phyloP scores from a whole-genome alignment of 495 filamentous ascomycete species.

The Rhizodiscina lignyota region DNA sequence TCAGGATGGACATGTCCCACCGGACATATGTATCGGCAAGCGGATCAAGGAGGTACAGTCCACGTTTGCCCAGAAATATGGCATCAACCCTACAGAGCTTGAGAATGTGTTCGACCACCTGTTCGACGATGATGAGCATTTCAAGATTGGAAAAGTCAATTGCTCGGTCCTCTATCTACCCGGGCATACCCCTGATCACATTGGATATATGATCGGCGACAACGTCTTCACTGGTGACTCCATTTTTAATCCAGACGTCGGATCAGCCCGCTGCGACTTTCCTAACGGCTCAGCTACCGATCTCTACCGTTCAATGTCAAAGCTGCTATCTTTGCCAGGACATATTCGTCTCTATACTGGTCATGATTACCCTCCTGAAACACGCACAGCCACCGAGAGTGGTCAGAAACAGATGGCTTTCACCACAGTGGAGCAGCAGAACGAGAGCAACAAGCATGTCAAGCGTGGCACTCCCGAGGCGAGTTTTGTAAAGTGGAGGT shows the following conservation, averaged over 20 bases:
- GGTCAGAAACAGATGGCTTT: slow-evolving; percentile 20
- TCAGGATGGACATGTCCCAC: slow-evolving; percentile 14
- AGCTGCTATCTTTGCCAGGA: slow-evolving; percentile 28
- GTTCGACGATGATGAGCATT: slow-evolving; percentile 35
- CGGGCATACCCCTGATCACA: slow-evolving; percentile 44
- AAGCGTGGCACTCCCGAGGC: slow-evolving; percentile 21
- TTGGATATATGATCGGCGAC: slow-evolving; percentile 41
- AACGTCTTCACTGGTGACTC: slow-evolving; percentile 49
- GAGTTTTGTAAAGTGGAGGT: slow-evolving; percentile 32
- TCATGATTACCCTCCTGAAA: slow-evolving; percentile 30
- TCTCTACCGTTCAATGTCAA: slow-evolving; percentile 31
- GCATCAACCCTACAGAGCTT: slow-evolving; percentile 24
- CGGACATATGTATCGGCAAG: slow-evolving; percentile 34
- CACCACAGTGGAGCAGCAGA: slow-evolving; percentile 34
- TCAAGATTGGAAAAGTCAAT: slow-evolving; percentile 30
- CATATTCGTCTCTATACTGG: slow-evolving; percentile 25
- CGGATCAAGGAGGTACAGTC: slow-evolving; percentile 35
- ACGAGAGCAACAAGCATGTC: slow-evolving; percentile 34
- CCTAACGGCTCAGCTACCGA: too few species aligned
- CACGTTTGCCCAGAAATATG: slow-evolving; percentile 31
- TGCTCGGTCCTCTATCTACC: slow-evolving; percentile 36
- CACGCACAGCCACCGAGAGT: too few species aligned
- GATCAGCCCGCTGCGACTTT: too few species aligned
- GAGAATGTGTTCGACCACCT: slow-evolving; percentile 31
- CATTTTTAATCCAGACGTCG: too few species aligned